phyloP scores from a whole-genome alignment of 2,329 filamentous ascomycete species.

The Xylaria sp. region DNA sequence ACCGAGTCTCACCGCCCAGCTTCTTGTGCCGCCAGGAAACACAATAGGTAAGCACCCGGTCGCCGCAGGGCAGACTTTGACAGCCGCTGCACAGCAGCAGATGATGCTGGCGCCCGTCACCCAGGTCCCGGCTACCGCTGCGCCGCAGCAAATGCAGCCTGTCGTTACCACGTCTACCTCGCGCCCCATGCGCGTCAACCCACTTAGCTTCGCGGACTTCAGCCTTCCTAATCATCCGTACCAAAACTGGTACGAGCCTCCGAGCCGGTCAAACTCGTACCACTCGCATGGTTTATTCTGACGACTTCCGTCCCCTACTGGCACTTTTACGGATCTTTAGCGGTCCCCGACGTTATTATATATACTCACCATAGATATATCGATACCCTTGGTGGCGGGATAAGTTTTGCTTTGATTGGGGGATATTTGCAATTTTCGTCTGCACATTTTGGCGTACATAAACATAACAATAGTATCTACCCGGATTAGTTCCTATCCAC shows the following conservation, averaged over 20 bases:
- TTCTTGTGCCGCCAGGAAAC: constrained; percentile 32
- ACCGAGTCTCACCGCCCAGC: constrained; percentile 43
- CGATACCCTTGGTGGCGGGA: not conserved
- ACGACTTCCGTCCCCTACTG: constrained; percentile 4
- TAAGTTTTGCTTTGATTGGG: constrained; percentile 1
- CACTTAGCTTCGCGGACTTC: constrained; percentile 80
- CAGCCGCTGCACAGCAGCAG: constrained; percentile 39
- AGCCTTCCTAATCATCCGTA: constrained; percentile 82
- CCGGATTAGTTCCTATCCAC: not conserved
- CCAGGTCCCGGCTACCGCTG: constrained; percentile 37
- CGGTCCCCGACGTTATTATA: not conserved
- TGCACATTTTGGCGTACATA: not conserved
- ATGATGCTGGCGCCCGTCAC: constrained; percentile 43
- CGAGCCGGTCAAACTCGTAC: constrained; percentile 58
- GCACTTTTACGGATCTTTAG: too few relatives aligned
- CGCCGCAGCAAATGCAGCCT: constrained; percentile 47
- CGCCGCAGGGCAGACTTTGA: constrained; percentile 26
- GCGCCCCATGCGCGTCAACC: constrained; percentile 65
- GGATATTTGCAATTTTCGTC: not conserved
- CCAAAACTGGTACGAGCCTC: constrained; percentile 81
- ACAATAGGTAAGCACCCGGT: constrained; percentile 36
- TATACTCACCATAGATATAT: not conserved
- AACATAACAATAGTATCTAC: too few relatives aligned
- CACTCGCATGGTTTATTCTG: constrained; percentile 43
- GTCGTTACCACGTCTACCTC: constrained; percentile 41